Evolutionary conservation across 345 rosid species (phyloP), one percentile per base, ranked within the genome.

Genomic region (Firmiana major): DNA sequence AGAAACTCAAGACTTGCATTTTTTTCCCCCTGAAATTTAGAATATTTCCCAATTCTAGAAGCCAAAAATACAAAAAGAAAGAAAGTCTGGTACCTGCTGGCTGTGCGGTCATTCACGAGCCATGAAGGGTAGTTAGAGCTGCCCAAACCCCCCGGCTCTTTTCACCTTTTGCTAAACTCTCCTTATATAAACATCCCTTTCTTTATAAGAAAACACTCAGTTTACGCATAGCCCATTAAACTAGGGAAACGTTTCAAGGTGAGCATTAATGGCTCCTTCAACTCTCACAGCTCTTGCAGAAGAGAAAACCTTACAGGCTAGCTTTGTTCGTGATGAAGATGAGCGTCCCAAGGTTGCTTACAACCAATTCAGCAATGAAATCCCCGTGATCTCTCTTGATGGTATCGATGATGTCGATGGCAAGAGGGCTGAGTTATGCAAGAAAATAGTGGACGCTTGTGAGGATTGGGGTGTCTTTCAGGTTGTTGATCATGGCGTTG

Each of bases 401-500:
- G 98, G 96, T 5, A 88, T 93, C 38, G 93, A 92, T 31, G 93
- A 87, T 22, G 86, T 62, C 0, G 86, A 66, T 12, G 89, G 88
- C 2, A 86, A 80, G 63, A 86, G 97, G 76, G 82, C n/a, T 5
- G 91, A 90, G 77, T 89, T 93, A 19, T 93, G 97, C 72, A 73
- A 84, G 75, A 80, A 92, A 79, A 95, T 95, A 40, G 98, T 96
- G 0, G 89, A 86, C 63, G 99, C 99, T 2, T 95, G 99, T 15
- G 99, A 95, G 84, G 87, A 90, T 4, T 95, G 99, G 98, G 99
- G 99, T 0, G 21, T 95, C 59, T 95, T 95, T 51, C 99, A 95
- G 76, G 96, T 93, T 40, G 81, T 92, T 11, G 99, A 95, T 78
- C 98, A 95, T 16, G 98, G 99, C 0, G 85, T 95, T 9, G 96